Percentiles rank a stretch among this genome's conserved stretches.
Conservation (phyloP, 768 basidiomycete species). For the Russula olivacea region DNA sequence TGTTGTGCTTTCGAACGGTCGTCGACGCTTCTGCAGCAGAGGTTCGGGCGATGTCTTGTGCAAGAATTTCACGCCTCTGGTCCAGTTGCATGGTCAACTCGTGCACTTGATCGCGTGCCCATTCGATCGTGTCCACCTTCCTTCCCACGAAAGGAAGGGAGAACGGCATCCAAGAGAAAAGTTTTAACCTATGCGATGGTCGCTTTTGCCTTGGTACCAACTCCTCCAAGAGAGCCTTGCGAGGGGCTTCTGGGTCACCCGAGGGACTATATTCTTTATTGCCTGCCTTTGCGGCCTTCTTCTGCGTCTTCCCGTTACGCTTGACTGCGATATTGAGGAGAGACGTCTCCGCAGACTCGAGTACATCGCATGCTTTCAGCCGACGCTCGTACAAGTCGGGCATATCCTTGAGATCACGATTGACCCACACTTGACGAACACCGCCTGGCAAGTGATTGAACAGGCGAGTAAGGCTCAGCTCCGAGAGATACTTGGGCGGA, state of each 20-base stretch:
- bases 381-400: constrained; percentile 79
- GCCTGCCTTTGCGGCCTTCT: constrained; percentile 39
- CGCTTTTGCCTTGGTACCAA: constrained; percentile 68
- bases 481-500: constrained; percentile 69
- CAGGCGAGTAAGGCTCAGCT: constrained; percentile 55
- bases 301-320: constrained; percentile 50
- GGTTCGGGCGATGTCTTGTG: constrained; percentile 29
- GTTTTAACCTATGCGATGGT: constrained; percentile 68
- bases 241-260: constrained; percentile 32
- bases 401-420: constrained; percentile 81
- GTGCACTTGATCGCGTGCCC: constrained; percentile 73
- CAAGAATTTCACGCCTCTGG: constrained; percentile 30
- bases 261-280: constrained; percentile 19
- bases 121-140: constrained; percentile 91
- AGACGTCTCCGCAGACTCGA: constrained; percentile 81
- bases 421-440: constrained; percentile 87
- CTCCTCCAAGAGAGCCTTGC: constrained; percentile 29
- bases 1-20: constrained; percentile 21
- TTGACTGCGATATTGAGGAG: constrained; percentile 74
- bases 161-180: constrained; percentile 46
- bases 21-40: constrained; percentile 24
- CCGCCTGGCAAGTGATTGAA: constrained; percentile 88
- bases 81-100: constrained; percentile 31
- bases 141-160: constrained; percentile 65
- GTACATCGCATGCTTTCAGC: constrained; percentile 61